Evolutionary conservation across 768 basidiomycete species (phyloP).

Genomic region (Cystobasidium ongulense): DNA sequence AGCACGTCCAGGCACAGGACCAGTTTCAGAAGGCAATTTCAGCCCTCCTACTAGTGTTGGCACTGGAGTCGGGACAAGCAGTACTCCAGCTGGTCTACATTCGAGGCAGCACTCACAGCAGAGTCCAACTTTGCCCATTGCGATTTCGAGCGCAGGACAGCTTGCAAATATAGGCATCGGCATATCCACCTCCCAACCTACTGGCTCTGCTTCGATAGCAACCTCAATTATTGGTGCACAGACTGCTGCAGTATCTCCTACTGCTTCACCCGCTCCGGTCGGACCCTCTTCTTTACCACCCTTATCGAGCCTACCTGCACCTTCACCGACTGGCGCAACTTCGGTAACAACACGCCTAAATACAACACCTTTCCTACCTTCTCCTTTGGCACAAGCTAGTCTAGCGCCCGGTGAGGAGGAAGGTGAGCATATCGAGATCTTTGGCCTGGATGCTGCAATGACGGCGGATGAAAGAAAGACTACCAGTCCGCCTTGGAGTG

Average conservation of each 20-base stretch:
- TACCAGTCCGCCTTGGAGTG: background rate
- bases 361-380: slow-evolving; percentile 22
- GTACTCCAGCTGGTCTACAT: background rate
- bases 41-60: background rate
- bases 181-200: background rate
- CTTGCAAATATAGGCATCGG: background rate
- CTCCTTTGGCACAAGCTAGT: slow-evolving; percentile 23
- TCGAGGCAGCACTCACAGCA: background rate
- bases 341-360: background rate
- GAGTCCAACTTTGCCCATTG: background rate
- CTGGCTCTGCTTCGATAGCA: background rate
- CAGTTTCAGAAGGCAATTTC: background rate
- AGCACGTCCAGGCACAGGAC: background rate
- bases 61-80: background rate
- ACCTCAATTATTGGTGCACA: background rate
- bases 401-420: slow-evolving; percentile 22
- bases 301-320: background rate
- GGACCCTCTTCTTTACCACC: background rate
- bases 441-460: slow-evolving; percentile 8
- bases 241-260: background rate
- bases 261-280: background rate
- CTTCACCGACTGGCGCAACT: background rate
- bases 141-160: background rate
- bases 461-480: background rate
- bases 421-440: slow-evolving; percentile 1